Evolutionary conservation across 192 early-diverging fungal species (phyloP).

Genomic region (Coemansia asiatica): DNA sequence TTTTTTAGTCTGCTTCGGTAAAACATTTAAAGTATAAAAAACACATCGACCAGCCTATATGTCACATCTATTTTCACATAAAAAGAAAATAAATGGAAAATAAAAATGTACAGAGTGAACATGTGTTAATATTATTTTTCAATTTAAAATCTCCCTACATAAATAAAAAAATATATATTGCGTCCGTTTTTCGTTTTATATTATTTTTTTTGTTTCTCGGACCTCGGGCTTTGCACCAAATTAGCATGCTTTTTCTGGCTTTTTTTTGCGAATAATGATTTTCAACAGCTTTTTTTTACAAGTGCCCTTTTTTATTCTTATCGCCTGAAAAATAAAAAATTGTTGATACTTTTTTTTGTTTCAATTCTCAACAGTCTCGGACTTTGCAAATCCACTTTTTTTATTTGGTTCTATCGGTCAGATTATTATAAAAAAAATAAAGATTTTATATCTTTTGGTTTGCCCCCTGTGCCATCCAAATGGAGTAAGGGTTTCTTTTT

Average conservation of each 20-base stretch:
- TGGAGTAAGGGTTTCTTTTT: neutral
- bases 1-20: no score
- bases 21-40: neutral
- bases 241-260: conserved; percentile 1
- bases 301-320: neutral
- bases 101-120: no score
- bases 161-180: no score
- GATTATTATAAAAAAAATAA: neutral
- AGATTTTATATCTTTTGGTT: neutral
- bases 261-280: conserved; percentile 1
- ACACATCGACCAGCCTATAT: no score
- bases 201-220: conserved; percentile 7
- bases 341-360: no score
- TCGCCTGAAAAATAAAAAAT: neutral
- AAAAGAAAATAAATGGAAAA: neutral
- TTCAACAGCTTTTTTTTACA: neutral
- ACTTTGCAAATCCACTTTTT: no score
- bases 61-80: no score
- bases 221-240: conserved; percentile 13
- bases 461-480: neutral
- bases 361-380: no score
- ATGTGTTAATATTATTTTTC: no score
- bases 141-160: no score
- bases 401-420: no score
- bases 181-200: neutral